Conservation (phyloP, 805 yeast genomes). For the Wickerhamomyces xylosicus region DNA sequence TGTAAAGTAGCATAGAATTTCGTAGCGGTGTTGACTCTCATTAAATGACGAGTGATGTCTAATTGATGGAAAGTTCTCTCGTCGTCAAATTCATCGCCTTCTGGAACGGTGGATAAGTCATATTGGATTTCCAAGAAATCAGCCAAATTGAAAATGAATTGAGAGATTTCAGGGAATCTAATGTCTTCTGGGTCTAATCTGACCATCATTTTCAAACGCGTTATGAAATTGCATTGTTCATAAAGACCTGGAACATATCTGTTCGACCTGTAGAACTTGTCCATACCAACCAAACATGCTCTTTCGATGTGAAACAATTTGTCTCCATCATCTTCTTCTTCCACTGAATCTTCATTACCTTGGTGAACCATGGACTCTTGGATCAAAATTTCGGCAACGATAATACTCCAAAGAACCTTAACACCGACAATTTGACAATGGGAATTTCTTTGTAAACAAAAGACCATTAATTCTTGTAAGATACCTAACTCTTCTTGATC, state of each 20-base stretch:
- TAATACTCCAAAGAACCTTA: slow-evolving; percentile 58
- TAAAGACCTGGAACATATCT: slow-evolving; percentile 43
- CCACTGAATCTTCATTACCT: slow-evolving; percentile 3
- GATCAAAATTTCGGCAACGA: slow-evolving; percentile 54
- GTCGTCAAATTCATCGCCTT: slow-evolving; percentile 75
- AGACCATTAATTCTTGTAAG: slow-evolving; percentile 51
- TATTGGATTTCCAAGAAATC: slow-evolving; percentile 56
- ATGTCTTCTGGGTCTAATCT: slow-evolving; percentile 56
- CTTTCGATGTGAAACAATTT: slow-evolving; percentile 49
- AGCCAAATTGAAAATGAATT: slow-evolving; percentile 41
- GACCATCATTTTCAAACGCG: slow-evolving; percentile 36
- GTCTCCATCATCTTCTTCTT: slow-evolving; percentile 49
- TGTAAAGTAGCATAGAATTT: slow-evolving; percentile 70
- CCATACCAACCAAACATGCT: slow-evolving; percentile 53
- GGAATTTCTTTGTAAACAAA: slow-evolving; percentile 58
- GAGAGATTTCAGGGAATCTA: slow-evolving; percentile 38
- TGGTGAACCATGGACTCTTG: slow-evolving; percentile 31
- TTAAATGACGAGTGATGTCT: slow-evolving; percentile 64
- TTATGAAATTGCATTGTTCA: slow-evolving; percentile 46
- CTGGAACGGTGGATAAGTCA: slow-evolving; percentile 66
- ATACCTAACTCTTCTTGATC: slow-evolving; percentile 41
- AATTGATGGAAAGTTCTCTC: slow-evolving; percentile 76
- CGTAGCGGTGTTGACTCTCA: slow-evolving; percentile 72
- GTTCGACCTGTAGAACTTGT: slow-evolving; percentile 49
- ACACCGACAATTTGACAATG: slow-evolving; percentile 54